Evolutionary conservation across 1,284 basidiomycete species (phyloP).

Genomic region (Bondarzewia mesenterica): DNA sequence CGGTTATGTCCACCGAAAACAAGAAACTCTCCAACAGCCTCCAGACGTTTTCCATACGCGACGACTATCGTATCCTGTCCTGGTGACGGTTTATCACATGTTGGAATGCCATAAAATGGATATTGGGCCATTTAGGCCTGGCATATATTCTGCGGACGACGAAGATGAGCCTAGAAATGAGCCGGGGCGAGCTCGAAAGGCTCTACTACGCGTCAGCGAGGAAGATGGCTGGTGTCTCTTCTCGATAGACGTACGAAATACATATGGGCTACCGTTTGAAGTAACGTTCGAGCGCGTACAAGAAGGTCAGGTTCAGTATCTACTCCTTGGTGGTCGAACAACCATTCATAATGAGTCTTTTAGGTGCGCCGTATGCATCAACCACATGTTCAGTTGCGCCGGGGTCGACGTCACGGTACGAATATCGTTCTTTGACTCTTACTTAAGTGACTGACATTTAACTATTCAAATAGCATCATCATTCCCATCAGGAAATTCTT

Average conservation of each 20-base stretch:
- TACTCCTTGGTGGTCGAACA: background rate
- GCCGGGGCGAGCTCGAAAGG: constrained; percentile 17
- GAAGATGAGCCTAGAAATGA: background rate
- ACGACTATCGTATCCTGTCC: constrained; percentile 75
- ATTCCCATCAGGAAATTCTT: constrained; percentile 70
- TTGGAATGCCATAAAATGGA: constrained; percentile 81
- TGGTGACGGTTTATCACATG: constrained; percentile 90
- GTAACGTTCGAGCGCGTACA: constrained; percentile 66
- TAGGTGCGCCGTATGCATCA: constrained; percentile 34
- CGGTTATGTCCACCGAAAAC: constrained; percentile 50
- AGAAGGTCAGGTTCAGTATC: constrained; percentile 34
- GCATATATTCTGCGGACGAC: constrained; percentile 7
- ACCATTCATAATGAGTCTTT: background rate
- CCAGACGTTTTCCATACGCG: constrained; percentile 70
- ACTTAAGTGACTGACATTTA: background rate
- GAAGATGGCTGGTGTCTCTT: constrained; percentile 76
- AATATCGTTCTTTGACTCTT: constrained; percentile 5
- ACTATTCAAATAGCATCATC: constrained; percentile 46
- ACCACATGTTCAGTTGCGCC: constrained; percentile 68
- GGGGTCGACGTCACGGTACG: constrained; percentile 75
- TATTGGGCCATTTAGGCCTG: constrained; percentile 49
- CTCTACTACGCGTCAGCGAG: constrained; percentile 35
- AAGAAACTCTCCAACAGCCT: constrained; percentile 24
- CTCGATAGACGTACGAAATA: constrained; percentile 81
- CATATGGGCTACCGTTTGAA: constrained; percentile 84